These are phyloP conservation scores for Ophiostoma montium DNA, from an alignment of 2,329 filamentous ascomycete genomes.

Conservation along the genomic window DNA sequence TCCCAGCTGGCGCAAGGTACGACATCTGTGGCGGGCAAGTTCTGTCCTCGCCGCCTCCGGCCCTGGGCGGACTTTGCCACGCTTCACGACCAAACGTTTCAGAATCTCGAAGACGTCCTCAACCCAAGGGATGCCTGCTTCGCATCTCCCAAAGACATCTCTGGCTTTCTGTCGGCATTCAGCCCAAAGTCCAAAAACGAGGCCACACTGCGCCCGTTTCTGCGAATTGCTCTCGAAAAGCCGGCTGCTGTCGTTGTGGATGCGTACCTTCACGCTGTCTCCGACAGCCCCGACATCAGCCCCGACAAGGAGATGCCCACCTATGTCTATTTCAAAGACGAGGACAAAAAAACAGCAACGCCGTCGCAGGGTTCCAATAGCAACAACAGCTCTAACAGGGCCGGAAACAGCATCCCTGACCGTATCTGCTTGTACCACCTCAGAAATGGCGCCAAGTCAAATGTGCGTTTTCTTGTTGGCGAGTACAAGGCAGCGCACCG, in stretches of 20 bases:
- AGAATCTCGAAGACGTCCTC: background rate
- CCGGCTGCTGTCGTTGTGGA: background rate
- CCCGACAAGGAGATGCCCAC: background rate
- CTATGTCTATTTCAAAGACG: background rate
- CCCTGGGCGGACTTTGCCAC: background rate
- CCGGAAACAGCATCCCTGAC: background rate
- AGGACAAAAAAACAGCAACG: background rate
- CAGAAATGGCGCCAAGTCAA: background rate
- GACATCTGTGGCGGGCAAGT: background rate
- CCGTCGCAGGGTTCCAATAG: background rate
- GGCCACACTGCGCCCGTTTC: background rate
- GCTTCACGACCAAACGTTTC: background rate
- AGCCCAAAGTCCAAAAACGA: background rate
- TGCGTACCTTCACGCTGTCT: background rate
- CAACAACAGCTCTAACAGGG: background rate
- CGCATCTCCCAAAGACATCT: background rate
- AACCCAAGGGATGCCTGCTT: background rate
- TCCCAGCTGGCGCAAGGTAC: background rate
- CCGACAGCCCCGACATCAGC: background rate
- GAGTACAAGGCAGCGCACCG: conserved; percentile 2
- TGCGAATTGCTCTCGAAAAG: background rate
- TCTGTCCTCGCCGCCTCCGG: background rate
- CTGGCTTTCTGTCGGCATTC: background rate
- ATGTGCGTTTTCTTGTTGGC: background rate
- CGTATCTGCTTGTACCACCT: background rate